These are phyloP conservation scores for Metarhizium brunneum DNA, from an alignment of 2,329 filamentous ascomycete genomes.

Conservation along the genomic window DNA sequence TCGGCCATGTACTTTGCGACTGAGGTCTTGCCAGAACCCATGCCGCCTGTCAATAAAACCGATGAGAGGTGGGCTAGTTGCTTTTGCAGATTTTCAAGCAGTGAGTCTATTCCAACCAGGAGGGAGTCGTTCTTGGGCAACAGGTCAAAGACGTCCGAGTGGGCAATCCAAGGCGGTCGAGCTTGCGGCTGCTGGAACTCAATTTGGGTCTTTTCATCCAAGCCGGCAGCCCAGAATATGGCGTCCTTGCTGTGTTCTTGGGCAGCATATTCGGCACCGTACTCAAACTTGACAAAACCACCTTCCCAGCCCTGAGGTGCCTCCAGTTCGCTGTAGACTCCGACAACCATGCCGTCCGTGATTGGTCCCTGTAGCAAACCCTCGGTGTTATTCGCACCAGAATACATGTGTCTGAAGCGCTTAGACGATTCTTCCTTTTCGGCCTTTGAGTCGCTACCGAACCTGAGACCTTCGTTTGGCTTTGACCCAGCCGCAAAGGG, in stretches of 20 bases:
- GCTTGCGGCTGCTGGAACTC: constrained; percentile 69
- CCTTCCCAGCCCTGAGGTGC: constrained; percentile 64
- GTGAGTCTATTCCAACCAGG: constrained; percentile 75
- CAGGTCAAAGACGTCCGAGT: constrained; percentile 39
- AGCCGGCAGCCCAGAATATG: constrained; percentile 64
- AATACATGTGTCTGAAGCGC: constrained; percentile 63
- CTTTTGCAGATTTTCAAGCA: constrained; percentile 62
- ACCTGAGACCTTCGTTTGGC: constrained; percentile 60
- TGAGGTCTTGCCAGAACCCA: constrained; percentile 84
- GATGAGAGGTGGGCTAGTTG: constrained; percentile 82
- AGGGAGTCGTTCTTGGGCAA: constrained; percentile 45
- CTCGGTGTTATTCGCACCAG: constrained; percentile 40
- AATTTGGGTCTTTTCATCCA: constrained; percentile 63
- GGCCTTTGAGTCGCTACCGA: constrained; percentile 78
- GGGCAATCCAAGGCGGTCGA: constrained; percentile 47
- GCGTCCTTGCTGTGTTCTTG: constrained; percentile 37
- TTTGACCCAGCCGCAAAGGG: constrained; percentile 61
- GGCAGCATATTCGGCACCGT: constrained; percentile 19
- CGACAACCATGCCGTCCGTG: constrained; percentile 79
- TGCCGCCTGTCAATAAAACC: constrained; percentile 76
- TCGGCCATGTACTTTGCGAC: constrained; percentile 70
- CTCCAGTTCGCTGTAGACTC: constrained; percentile 42
- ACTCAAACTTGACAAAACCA: constrained; percentile 71
- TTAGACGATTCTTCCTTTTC: constrained; percentile 71
- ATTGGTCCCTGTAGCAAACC: constrained; percentile 74